Percentiles rank a stretch among this genome's conserved stretches.
These are phyloP conservation scores for Liquidambar formosana DNA, from an alignment of 164 flowering plant genomes.

Conservation along the genomic window DNA sequence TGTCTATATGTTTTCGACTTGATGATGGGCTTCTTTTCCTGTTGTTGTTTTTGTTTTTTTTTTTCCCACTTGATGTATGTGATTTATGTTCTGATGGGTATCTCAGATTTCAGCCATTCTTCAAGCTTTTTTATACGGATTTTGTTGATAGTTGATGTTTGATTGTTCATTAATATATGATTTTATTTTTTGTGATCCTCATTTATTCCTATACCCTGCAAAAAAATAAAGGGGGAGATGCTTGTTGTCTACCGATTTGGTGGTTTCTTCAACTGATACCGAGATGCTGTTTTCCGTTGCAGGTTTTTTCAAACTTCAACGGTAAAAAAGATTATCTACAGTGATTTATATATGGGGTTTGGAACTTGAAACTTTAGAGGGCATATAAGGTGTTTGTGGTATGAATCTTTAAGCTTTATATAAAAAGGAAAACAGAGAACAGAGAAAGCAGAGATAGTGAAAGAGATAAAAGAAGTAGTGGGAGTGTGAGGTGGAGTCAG, in stretches of 20 bases:
- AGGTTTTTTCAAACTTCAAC: constrained; percentile 40
- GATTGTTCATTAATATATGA: constrained; percentile 22
- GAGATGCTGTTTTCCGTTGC: constrained; percentile 78
- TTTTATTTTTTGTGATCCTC: constrained; percentile 19
- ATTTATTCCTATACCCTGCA: constrained; percentile 31
- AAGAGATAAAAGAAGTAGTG: constrained; percentile 31
- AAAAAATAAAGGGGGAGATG: constrained; percentile 29
- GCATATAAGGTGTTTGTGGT: constrained; percentile 20
- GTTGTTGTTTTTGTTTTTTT: not conserved
- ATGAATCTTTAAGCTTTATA: constrained; percentile 25
- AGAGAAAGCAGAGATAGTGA: constrained; percentile 23
- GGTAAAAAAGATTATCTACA: constrained; percentile 13
- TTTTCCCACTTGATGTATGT: not conserved
- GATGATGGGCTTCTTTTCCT: not conserved
- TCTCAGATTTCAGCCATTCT: constrained; percentile 28
- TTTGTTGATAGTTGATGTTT: constrained; percentile 35
- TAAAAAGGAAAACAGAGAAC: constrained; percentile 23
- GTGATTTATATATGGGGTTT: constrained; percentile 23
- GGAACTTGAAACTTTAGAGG: constrained; percentile 50
- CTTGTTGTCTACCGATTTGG: constrained; percentile 68
- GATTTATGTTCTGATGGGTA: constrained; percentile 14
- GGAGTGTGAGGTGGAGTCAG: constrained; percentile 45
- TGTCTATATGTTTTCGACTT: not conserved
- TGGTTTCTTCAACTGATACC: constrained; percentile 61
- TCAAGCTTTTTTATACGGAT: constrained; percentile 12